Base-by-base conservation (phyloP, 345 rosid species). In the Trapa incisa region DNA sequence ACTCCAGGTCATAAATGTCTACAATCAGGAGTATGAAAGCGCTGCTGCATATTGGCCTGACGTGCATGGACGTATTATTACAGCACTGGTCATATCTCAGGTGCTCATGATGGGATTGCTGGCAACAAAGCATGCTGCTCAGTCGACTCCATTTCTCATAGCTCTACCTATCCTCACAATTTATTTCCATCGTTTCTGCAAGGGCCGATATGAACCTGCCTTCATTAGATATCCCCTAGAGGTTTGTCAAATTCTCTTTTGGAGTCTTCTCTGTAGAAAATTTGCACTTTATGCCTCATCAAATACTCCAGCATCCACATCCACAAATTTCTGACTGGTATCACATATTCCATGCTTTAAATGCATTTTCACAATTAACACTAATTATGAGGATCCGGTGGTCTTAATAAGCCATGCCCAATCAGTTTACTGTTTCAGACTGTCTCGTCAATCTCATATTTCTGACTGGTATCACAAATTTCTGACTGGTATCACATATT, bases 31-130 rank as follows among this genome's bases (percentile, higher is more conserved):
- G 74, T 93, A 93, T 13, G 98, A 89, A 75, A 89, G 98, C 61
- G 96, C 70, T 5, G 97, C 92, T 8, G 96, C 93, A 62, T 93
- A 88, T 75, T 93, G 98, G 98, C 98, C 98, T 3, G 96, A 84
- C 68, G 97, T 93, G 69, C 97, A 93, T 61, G 86, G 80, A n/a
- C 90, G 96, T 12, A 14, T 93, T 48, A 77, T 89, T 41, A 11
- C 56, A 1, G 97, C 89, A 52, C 71, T 93, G 81, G 61, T 89
- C 48, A 82, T 89, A 72, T 89, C 97, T 11, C 98, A 93, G 78
- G 47, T 93, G 72, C 81, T 86, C 73, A 68, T 93, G 39, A 74
- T 93, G 76, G 98, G 98, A 67, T 74, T 93, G 71, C 45, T 93
- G 73, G 72, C 77, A 57, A 87, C 97, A 38, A 86, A 83, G 71